phyloP scores from a whole-genome alignment of 2,329 filamentous ascomycete genomes.

The Fusarium napiforme region DNA sequence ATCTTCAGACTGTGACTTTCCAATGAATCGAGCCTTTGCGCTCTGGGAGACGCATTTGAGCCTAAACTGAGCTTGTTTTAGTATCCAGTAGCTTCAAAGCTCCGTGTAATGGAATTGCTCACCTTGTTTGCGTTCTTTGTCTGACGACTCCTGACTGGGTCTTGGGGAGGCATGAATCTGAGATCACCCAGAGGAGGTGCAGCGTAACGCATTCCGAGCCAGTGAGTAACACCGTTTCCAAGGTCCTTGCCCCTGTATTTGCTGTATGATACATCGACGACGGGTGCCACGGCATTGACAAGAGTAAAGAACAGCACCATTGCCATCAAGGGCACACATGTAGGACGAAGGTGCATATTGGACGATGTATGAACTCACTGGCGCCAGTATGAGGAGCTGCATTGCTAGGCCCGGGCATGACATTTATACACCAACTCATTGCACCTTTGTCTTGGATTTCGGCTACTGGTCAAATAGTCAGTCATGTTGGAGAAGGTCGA shows the following conservation, averaged over 20 bases:
- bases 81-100: background rate
- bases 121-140: conserved; percentile 66
- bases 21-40: conserved; percentile 12
- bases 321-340: background rate
- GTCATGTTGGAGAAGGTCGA: background rate
- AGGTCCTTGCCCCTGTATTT: conserved; percentile 68
- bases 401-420: background rate
- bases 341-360: background rate
- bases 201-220: conserved; percentile 81
- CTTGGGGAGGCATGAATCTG: conserved; percentile 75
- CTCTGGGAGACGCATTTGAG: conserved; percentile 47
- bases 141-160: conserved; percentile 62
- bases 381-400: background rate
- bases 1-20: conserved; percentile 63
- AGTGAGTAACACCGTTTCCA: conserved; percentile 70
- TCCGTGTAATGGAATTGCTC: conserved; percentile 16
- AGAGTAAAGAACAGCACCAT: conserved; percentile 13
- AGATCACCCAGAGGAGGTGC: conserved; percentile 72
- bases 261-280: conserved; percentile 73
- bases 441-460: background rate
- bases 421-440: background rate
- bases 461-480: background rate
- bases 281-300: conserved; percentile 16
- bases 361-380: background rate
- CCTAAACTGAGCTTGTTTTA: conserved; percentile 33